phyloP scores from a whole-genome alignment of 2,329 filamentous ascomycete genomes.

The Fonsecaea nubica region DNA sequence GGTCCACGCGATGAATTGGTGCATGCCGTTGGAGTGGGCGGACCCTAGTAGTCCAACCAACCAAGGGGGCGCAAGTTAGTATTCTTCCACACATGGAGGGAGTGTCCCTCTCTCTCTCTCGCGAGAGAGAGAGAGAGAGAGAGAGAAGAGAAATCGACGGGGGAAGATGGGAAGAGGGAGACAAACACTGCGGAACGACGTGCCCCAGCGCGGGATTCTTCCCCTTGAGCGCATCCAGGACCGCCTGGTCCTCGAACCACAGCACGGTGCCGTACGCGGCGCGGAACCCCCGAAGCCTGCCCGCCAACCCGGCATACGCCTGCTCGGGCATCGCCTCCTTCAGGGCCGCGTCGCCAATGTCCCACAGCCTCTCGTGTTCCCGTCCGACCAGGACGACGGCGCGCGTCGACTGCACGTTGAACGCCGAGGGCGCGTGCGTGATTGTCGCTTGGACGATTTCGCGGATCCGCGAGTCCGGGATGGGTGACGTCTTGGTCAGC shows the following conservation, averaged over 20 bases:
- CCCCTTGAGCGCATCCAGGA: constrained; percentile 65
- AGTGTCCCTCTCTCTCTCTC: no score
- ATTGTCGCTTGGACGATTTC: neutral
- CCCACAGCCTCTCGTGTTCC: constrained; percentile 89
- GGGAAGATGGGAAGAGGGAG: no score
- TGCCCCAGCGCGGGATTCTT: constrained; percentile 47
- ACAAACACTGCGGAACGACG: constrained; percentile 1
- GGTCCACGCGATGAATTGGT: constrained; percentile 72
- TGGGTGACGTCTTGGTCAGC: constrained; percentile 28
- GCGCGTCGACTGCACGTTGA: constrained; percentile 87
- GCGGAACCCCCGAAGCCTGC: constrained; percentile 36
- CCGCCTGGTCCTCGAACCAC: constrained; percentile 80
- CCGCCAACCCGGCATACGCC: constrained; percentile 14
- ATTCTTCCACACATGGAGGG: no score
- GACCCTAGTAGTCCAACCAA: constrained; percentile 13
- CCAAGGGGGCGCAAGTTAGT: no score
- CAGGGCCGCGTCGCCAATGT: constrained; percentile 59
- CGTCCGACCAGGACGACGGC: constrained; percentile 77
- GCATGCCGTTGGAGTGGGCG: constrained; percentile 78
- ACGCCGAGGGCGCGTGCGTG: constrained; percentile 66
- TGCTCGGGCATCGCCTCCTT: constrained; percentile 21
- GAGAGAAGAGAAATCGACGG: no score
- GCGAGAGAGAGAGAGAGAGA: no score
- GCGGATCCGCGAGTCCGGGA: constrained; percentile 21
- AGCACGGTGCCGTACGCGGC: constrained; percentile 79